Evolutionary conservation across 2,329 filamentous ascomycete genomes (phyloP).

Genomic region (Curvularia verruculosa): DNA sequence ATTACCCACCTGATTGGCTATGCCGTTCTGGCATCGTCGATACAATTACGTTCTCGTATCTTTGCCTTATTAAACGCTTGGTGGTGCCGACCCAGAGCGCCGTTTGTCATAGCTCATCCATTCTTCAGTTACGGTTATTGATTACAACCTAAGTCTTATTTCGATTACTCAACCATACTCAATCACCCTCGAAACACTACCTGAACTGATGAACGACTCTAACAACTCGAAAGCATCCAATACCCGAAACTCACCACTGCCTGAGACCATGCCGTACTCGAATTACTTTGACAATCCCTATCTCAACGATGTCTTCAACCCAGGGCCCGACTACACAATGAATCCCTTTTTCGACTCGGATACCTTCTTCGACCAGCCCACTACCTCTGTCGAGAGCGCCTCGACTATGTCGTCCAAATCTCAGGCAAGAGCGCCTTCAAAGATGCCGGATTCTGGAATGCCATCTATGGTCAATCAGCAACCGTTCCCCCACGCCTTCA

Average conservation of each 20-base stretch:
- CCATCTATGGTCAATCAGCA: conserved; percentile 19
- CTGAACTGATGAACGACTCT: conserved; percentile 30
- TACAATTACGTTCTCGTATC: conserved; percentile 25
- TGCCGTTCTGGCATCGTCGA: conserved; percentile 34
- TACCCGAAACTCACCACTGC: conserved; percentile 33
- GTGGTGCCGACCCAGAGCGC: conserved; percentile 5
- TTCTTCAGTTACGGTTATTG: conserved; percentile 3
- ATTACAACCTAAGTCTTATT: conserved; percentile 9
- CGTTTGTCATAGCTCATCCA: conserved; percentile 8
- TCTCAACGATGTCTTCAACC: conserved; percentile 30
- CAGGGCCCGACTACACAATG: conserved; percentile 32
- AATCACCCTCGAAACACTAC: conserved; percentile 9
- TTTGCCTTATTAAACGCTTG: conserved; percentile 13
- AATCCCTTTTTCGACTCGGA: conserved; percentile 39
- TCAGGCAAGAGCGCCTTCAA: conserved; percentile 21
- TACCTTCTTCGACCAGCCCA: conserved; percentile 33
- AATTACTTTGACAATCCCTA: conserved; percentile 33
- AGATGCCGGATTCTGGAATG: conserved; percentile 21
- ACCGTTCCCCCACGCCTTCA: conserved; percentile 23
- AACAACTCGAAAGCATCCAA: conserved; percentile 33
- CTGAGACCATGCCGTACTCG: conserved; percentile 13
- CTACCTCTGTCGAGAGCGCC: conserved; percentile 31
- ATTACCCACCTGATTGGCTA: conserved; percentile 22
- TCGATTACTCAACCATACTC: conserved; percentile 10
- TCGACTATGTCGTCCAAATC: conserved; percentile 25